Evolutionary conservation across 305 asterid genomes (phyloP).

Genomic region (Fraxinus sp.): DNA sequence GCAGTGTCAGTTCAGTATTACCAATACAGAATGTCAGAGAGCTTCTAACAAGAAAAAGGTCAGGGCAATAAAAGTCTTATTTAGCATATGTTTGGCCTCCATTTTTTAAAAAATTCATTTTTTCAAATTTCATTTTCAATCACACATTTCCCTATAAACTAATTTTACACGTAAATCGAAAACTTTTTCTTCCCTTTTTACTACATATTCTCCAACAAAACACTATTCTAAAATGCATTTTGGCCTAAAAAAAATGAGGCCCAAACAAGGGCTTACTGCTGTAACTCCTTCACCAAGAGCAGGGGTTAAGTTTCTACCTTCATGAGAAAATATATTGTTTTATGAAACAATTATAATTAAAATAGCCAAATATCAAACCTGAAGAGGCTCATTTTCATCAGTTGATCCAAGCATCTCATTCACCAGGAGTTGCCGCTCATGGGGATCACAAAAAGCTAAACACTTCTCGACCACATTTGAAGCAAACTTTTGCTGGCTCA

Average conservation of each 20-base stretch:
- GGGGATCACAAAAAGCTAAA: slow-evolving; percentile 51
- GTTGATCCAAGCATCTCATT: slow-evolving; percentile 71
- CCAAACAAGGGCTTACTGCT: background rate
- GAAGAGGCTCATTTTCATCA: slow-evolving; percentile 75
- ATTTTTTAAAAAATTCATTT: background rate
- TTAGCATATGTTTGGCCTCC: background rate
- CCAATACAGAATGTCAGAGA: background rate
- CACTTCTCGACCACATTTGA: slow-evolving; percentile 69
- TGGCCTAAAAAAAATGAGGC: background rate
- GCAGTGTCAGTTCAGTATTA: background rate
- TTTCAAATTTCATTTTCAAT: no score
- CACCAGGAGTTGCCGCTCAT: slow-evolving; percentile 54
- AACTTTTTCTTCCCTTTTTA: background rate
- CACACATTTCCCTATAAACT: no score
- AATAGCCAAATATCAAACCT: slow-evolving; percentile 35
- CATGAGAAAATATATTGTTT: background rate
- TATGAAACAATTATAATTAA: background rate
- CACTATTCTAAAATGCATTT: background rate
- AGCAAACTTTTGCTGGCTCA: slow-evolving; percentile 73
- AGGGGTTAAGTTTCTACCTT: background rate
- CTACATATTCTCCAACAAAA: background rate
- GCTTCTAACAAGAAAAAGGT: background rate
- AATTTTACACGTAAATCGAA: background rate
- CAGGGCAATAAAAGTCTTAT: background rate
- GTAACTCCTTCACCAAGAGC: background rate